Percentiles rank a stretch among this genome's conserved stretches.
These are phyloP conservation scores for Patellaria atrata DNA, from an alignment of 495 filamentous ascomycete genomes.

Conservation along the genomic window DNA sequence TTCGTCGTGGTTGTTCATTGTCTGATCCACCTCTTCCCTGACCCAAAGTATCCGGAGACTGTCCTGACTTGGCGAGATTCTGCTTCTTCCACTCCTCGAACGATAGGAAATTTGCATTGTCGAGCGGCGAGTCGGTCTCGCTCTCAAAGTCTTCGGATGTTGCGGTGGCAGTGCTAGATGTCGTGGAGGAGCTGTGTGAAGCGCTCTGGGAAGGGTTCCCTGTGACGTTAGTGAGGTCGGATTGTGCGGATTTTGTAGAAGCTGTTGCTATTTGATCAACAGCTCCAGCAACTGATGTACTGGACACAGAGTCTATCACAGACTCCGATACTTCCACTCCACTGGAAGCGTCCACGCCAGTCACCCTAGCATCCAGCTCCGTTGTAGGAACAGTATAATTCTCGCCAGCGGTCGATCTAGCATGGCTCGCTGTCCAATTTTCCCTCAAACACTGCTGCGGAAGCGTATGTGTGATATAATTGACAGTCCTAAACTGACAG, in stretches of 20 bases:
- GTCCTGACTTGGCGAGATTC: constrained; percentile 74
- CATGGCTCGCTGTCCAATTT: constrained; percentile 28
- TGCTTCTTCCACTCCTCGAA: constrained; percentile 98
- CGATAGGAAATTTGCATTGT: constrained; percentile 79
- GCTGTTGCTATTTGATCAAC: not conserved
- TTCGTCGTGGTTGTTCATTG: constrained; percentile 30
- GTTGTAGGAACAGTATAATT: no score
- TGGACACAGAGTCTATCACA: not conserved
- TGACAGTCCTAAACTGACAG: constrained; percentile 55
- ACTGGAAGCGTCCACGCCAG: no score
- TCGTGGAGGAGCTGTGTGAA: not conserved
- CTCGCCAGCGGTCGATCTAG: no score
- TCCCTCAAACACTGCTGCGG: constrained; percentile 62
- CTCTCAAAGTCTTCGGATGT: constrained; percentile 26
- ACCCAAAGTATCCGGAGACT: constrained; percentile 62
- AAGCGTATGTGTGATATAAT: constrained; percentile 67
- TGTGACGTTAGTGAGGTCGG: not conserved
- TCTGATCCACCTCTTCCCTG: constrained; percentile 28
- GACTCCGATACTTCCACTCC: no score
- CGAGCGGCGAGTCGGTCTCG: constrained; percentile 56
- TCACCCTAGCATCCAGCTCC: no score
- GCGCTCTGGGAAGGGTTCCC: constrained; percentile 11
- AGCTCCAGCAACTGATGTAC: not conserved
- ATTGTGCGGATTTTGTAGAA: no score
- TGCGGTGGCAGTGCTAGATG: constrained; percentile 6